phyloP scores from a whole-genome alignment of 2,329 filamentous ascomycete species.

The Talaromyces pinophilus region DNA sequence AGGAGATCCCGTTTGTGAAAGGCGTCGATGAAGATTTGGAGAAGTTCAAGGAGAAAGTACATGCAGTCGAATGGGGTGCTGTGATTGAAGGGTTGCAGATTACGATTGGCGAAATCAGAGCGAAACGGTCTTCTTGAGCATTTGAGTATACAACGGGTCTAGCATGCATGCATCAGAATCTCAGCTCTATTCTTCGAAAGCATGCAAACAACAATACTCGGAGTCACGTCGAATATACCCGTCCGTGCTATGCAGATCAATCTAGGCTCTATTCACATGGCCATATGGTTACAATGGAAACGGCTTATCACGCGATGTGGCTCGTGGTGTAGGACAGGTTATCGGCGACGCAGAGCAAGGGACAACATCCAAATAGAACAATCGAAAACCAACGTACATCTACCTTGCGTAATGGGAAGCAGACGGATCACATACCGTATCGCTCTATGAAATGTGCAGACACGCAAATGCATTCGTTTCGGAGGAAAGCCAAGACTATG shows the following conservation, averaged over 20 bases:
- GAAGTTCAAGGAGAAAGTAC: slow-evolving; percentile 70
- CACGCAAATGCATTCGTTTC: background rate
- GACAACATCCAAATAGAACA: background rate
- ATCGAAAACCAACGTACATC: background rate
- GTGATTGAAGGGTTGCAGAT: slow-evolving; percentile 69
- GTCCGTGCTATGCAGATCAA: too few relatives aligned
- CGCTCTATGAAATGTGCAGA: background rate
- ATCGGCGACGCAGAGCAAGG: background rate
- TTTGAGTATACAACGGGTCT: background rate
- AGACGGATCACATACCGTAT: background rate
- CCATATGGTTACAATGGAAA: background rate
- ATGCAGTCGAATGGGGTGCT: slow-evolving; percentile 72
- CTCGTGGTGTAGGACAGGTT: background rate
- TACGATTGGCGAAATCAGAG: slow-evolving; percentile 36
- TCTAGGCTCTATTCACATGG: background rate
- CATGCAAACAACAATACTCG: background rate
- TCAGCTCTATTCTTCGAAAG: background rate
- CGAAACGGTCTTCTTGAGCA: slow-evolving; percentile 24
- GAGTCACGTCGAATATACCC: background rate
- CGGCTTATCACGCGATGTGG: background rate
- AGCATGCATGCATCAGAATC: background rate
- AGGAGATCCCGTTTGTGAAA: slow-evolving; percentile 66
- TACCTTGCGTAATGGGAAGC: background rate
- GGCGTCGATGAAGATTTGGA: slow-evolving; percentile 64
- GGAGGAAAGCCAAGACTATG: background rate